Conservation (phyloP, 768 basidiomycete genomes). For the Leccinum boreale region DNA sequence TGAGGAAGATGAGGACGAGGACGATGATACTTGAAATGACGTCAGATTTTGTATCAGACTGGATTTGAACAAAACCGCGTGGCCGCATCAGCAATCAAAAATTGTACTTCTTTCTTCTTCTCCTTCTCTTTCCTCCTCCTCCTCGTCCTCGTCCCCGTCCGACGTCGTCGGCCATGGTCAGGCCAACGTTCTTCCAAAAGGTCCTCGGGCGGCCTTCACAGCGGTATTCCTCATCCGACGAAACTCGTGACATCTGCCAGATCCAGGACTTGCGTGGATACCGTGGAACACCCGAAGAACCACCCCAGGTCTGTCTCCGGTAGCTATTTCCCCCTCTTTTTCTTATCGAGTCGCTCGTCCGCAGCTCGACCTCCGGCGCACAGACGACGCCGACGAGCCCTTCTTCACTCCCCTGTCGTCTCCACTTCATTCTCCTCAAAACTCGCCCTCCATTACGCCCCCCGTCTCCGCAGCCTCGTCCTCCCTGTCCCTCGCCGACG, state of each 20-base stretch:
- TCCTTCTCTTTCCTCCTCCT: background rate
- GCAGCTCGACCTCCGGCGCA: slow-evolving; percentile 16
- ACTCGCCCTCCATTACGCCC: slow-evolving; percentile 23
- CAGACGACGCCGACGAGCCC: slow-evolving; percentile 36
- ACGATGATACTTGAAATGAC: slow-evolving; percentile 10
- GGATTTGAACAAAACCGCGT: slow-evolving; percentile 23
- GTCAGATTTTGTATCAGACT: slow-evolving; percentile 22
- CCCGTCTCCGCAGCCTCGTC: slow-evolving; percentile 30
- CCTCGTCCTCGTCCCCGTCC: slow-evolving; percentile 4
- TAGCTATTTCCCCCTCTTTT: background rate
- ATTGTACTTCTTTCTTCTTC: background rate
- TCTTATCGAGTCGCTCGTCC: slow-evolving; percentile 2
- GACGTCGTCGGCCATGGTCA: slow-evolving; percentile 39
- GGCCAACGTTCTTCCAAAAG: slow-evolving; percentile 57
- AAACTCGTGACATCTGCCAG: slow-evolving; percentile 5
- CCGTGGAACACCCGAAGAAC: slow-evolving; percentile 12
- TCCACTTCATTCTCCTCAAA: slow-evolving; percentile 15
- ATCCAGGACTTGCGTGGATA: background rate
- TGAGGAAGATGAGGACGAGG: no score
- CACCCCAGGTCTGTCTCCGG: slow-evolving; percentile 18
- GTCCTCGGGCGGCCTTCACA: slow-evolving; percentile 65
- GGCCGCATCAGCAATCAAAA: slow-evolving; percentile 3
- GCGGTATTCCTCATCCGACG: slow-evolving; percentile 41
- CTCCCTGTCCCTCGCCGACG: slow-evolving; percentile 28
- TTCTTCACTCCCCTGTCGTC: slow-evolving; percentile 47